phyloP scores from a whole-genome alignment of 1,139 yeast species.

The Yamadazyma mexicana region DNA sequence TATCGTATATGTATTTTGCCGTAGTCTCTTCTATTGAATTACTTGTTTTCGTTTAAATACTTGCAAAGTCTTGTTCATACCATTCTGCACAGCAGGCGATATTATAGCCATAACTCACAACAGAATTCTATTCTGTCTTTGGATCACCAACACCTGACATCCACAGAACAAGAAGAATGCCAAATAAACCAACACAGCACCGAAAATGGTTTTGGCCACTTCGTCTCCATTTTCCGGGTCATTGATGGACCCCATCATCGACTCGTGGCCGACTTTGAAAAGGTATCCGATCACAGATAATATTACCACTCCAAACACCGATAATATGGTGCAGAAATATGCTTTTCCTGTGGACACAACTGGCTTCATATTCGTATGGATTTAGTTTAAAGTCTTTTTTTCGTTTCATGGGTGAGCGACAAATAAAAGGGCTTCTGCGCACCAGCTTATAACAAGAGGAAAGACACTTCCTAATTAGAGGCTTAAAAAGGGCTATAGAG shows the following conservation, averaged over 20 bases:
- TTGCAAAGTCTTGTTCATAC: neutral
- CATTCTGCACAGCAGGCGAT: neutral
- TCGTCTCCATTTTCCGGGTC: conserved; percentile 94
- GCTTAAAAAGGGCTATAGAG: no score
- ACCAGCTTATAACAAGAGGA: no score
- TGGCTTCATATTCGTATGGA: conserved; percentile 26
- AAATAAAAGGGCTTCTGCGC: neutral
- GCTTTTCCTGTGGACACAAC: conserved; percentile 68
- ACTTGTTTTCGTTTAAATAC: no score
- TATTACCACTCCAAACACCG: conserved; percentile 88
- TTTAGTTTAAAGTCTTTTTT: neutral
- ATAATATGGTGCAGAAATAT: conserved; percentile 90
- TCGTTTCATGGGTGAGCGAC: conserved; percentile 2
- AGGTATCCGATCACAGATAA: conserved; percentile 80
- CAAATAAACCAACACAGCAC: conserved; percentile 84
- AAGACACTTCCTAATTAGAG: no score
- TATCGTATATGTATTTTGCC: no score
- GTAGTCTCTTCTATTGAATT: no score
- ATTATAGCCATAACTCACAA: no score
- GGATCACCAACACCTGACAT: conserved; percentile 66
- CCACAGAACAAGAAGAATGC: conserved; percentile 87
- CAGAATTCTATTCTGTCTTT: conserved; percentile 59
- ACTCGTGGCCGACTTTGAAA: conserved; percentile 79
- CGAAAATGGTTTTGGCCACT: conserved; percentile 87
- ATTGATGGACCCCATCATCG: conserved; percentile 86